Conservation (phyloP, 495 filamentous ascomycete genomes). For the Penicillium cosmopolitanum region DNA sequence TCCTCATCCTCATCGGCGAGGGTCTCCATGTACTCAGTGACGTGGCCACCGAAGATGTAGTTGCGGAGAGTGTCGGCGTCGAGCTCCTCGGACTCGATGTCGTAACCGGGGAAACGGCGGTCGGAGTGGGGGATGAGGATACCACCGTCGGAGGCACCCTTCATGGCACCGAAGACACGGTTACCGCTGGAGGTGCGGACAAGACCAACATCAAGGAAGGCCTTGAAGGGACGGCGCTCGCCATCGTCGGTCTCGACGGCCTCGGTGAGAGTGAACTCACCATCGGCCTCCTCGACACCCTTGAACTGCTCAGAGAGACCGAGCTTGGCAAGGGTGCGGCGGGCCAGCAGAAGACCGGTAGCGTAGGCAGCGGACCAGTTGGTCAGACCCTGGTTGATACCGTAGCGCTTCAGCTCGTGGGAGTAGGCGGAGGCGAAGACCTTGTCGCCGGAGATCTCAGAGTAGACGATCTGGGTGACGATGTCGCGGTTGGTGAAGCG, state of each 20-base stretch:
- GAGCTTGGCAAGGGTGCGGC: constrained; percentile 95
- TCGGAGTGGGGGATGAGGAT: constrained; percentile 97
- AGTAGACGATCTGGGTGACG: constrained; percentile 94
- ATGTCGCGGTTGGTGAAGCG: constrained; percentile 99
- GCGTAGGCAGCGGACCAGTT: constrained; percentile 99
- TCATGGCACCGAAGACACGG: constrained; percentile 99
- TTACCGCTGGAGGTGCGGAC: constrained; percentile 95
- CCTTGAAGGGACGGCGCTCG: constrained; percentile 95
- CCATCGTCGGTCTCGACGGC: constrained; percentile 83
- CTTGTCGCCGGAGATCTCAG: constrained; percentile 97
- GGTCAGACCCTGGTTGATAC: constrained; percentile 96
- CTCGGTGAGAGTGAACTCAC: constrained; percentile 93
- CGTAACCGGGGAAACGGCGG: constrained; percentile 98
- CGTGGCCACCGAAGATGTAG: constrained; percentile 98
- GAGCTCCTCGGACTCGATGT: constrained; percentile 95
- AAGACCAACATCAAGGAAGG: constrained; percentile 96
- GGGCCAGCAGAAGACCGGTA: constrained; percentile 94
- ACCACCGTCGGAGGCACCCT: constrained; percentile 98
- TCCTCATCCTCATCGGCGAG: constrained; percentile 99
- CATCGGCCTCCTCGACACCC: constrained; percentile 92
- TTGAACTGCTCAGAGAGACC: constrained; percentile 86
- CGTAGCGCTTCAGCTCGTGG: constrained; percentile 96
- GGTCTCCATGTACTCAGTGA: constrained; percentile 99
- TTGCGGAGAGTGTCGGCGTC: constrained; percentile 95
- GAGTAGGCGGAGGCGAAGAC: constrained; percentile 90